Evolutionary conservation across 768 basidiomycete genomes (phyloP).

Genomic region (Lentinula sp.): DNA sequence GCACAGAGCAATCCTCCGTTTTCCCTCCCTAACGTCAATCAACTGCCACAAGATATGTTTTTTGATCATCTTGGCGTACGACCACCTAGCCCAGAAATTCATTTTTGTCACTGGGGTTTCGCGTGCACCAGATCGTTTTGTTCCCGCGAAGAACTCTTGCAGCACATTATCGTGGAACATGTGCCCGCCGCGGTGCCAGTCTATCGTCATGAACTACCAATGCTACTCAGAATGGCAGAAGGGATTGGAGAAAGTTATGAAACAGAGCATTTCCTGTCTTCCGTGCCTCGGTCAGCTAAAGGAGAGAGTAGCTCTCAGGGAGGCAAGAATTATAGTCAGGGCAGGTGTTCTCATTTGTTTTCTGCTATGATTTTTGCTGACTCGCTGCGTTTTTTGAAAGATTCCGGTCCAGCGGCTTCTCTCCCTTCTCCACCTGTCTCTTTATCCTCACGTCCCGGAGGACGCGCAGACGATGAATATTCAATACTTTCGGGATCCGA

Average conservation of each 20-base stretch:
- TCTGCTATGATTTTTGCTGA: neutral
- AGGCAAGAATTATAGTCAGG: neutral
- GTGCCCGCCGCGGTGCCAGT: conserved; percentile 38
- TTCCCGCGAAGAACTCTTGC: conserved; percentile 28
- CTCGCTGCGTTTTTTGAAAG: neutral
- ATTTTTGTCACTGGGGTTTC: conserved; percentile 42
- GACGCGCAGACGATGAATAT: neutral
- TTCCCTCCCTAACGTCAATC: neutral
- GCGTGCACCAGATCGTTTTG: conserved; percentile 44
- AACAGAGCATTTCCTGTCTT: conserved; percentile 14
- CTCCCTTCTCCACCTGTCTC: conserved; percentile 3
- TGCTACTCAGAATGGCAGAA: conserved; percentile 38
- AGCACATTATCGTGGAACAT: conserved; percentile 46
- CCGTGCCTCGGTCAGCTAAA: neutral
- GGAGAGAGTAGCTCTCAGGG: neutral
- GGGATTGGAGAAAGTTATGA: conserved; percentile 30
- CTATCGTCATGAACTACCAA: conserved; percentile 35
- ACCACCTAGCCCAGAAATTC: conserved; percentile 3
- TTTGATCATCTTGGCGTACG: neutral
- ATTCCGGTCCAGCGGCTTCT: neutral
- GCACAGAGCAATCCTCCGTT: neutral
- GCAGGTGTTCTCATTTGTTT: neutral
- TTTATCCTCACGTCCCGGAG: neutral
- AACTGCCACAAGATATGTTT: neutral
- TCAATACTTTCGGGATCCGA: neutral